These are phyloP conservation scores for Myxozyma neglecta DNA, from an alignment of 805 yeast genomes.

Conservation along the genomic window DNA sequence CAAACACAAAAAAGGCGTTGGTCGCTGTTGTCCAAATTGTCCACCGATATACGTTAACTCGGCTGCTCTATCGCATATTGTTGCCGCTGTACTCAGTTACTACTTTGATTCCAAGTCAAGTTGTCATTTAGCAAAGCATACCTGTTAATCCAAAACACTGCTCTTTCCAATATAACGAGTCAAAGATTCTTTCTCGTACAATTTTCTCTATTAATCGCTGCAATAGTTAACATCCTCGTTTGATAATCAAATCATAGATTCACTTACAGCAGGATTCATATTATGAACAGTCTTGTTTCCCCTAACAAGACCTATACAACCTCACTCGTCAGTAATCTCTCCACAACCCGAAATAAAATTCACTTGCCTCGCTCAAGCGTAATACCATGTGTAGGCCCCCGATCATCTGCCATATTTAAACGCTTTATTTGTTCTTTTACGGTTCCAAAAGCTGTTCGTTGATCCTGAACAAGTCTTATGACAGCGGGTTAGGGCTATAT, in stretches of 20 bases:
- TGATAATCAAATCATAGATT: background rate
- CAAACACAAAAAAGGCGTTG: conserved; percentile 74
- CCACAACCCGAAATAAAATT: background rate
- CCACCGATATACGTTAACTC: conserved; percentile 57
- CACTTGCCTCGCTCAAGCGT: conserved; percentile 25
- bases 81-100: conserved; percentile 40
- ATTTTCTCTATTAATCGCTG: conserved; percentile 54
- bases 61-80: conserved; percentile 51
- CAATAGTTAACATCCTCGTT: background rate
- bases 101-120: too few species aligned
- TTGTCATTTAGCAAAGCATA: conserved; percentile 9
- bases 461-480: too few species aligned
- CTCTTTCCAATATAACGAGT: conserved; percentile 59
- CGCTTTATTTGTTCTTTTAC: too few species aligned
- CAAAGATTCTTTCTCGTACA: conserved; percentile 56
- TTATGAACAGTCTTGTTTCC: conserved; percentile 23
- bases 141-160: conserved; percentile 52
- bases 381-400: conserved; percentile 20
- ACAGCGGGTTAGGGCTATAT: too few species aligned
- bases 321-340: background rate
- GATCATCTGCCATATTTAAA: conserved; percentile 10
- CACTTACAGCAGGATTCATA: conserved; percentile 27
- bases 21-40: conserved; percentile 55
- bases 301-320: conserved; percentile 18
- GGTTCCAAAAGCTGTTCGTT: too few species aligned